These are phyloP conservation scores for Thermochaetoides thermophila DNA, from an alignment of 495 filamentous ascomycete species.

Conservation along the genomic window DNA sequence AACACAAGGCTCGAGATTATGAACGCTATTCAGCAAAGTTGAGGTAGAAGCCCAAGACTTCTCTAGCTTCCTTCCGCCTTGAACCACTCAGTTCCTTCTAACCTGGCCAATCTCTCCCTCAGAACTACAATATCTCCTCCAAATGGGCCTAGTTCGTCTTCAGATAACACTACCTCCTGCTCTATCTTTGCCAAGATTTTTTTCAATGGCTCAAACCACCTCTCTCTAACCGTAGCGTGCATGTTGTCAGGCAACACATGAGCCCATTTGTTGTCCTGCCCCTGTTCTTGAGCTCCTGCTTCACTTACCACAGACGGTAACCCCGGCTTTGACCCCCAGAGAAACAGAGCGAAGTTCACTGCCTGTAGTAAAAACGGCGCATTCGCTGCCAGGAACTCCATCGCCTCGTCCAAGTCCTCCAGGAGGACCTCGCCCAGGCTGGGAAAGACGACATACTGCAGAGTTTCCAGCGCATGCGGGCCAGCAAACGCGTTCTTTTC, in stretches of 20 bases:
- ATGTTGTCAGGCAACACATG: conserved; percentile 25
- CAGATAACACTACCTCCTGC: conserved; percentile 12
- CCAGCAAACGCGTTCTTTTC: conserved; percentile 43
- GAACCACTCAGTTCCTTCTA: no score
- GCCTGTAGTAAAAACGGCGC: conserved; percentile 31
- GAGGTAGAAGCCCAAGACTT: no score
- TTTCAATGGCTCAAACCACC: conserved; percentile 38
- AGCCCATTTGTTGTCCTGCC: conserved; percentile 18
- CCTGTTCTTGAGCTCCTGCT: not conserved
- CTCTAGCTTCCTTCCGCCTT: no score
- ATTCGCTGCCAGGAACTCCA: conserved; percentile 24
- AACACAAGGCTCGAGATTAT: no score
- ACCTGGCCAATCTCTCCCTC: conserved; percentile 19
- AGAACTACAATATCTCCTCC: conserved; percentile 22
- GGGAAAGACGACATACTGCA: conserved; percentile 33
- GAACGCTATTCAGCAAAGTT: no score
- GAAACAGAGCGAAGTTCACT: conserved; percentile 34
- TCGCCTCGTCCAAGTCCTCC: conserved; percentile 12
- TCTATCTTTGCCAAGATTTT: conserved; percentile 28
- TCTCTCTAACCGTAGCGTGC: conserved; percentile 31
- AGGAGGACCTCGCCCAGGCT: conserved; percentile 18
- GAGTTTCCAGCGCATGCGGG: conserved; percentile 30
- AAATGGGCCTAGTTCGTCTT: conserved; percentile 7
- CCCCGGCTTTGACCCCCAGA: conserved; percentile 20
- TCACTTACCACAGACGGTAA: no score